phyloP scores from a whole-genome alignment of 164 flowering plant species.

The Vitis rupestris region DNA sequence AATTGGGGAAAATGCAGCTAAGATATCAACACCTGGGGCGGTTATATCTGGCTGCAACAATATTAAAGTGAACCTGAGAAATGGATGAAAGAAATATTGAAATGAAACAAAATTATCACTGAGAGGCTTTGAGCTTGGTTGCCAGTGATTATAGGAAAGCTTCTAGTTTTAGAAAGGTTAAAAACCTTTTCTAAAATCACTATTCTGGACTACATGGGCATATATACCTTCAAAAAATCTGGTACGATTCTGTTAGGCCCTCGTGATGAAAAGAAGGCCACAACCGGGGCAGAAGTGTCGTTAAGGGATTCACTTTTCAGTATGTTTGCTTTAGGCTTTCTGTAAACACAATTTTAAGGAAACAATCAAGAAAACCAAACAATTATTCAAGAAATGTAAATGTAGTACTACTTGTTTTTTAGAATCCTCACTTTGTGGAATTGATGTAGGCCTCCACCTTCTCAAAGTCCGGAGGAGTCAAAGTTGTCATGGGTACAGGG shows the following conservation, averaged over 20 bases:
- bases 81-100: background rate
- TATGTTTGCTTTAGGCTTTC: constrained; percentile 13
- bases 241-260: constrained; percentile 9
- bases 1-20: constrained; percentile 5
- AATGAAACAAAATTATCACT: background rate
- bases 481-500: constrained; percentile 6
- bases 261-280: constrained; percentile 18
- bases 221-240: constrained; percentile 11
- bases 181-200: too few relatives aligned
- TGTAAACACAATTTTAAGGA: background rate
- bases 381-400: background rate
- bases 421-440: constrained; percentile 15
- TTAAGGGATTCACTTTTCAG: constrained; percentile 9
- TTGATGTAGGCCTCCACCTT: constrained; percentile 12
- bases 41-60: constrained; percentile 18
- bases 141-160: too few relatives aligned
- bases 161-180: too few relatives aligned
- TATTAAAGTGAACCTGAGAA: background rate
- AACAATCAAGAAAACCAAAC: background rate
- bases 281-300: constrained; percentile 4
- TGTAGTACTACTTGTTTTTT: background rate
- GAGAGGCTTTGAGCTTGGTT: too few relatives aligned
- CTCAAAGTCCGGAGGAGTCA: background rate
- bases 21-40: constrained; percentile 12
- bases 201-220: background rate